Base-by-base conservation (phyloP, 1,139 yeast species). In the Suhomyces choctaworum region DNA sequence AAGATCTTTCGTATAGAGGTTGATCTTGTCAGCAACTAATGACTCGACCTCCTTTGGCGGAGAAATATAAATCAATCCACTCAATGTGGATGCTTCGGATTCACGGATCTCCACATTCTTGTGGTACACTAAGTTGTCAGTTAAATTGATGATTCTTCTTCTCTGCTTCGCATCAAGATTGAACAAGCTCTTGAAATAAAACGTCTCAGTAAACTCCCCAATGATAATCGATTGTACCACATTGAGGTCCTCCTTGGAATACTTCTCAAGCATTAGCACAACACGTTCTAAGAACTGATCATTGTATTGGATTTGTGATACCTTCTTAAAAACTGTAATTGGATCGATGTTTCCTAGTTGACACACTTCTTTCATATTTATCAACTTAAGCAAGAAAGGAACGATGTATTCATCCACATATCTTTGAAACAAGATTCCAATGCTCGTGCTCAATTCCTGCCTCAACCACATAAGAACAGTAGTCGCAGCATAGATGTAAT, bases 61-160 rank as follows among this genome's bases (percentile, higher is more conserved):
- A n/a, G 86, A 75, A 41, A 88, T 80, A 50, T 92, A 89, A 29
- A 92, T 76, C 45, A 92, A 76, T 7, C 95, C 92, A 1, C 96
- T 77, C 19, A 94, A 67, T 0, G 92, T 85, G 6, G 72, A 71
- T 0, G 95, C 80, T 1, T 94, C 89, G 4, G 80, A 68, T 38
- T 80, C 86, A 39, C 98, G 70, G 1, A 92, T 86, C 42, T 88
- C 95, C 13, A 84, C 71, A 62, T 58, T 78, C 73, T 76, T 73
- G 53, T 83, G 86, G 42, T 74, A 76, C 32, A 90, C 59, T 50
- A 78, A 64, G 3, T 65, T 58, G 21, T 74, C 70, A 2, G 85
- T 78, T 32, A 78, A 66, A 4, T 66, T 62, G 21, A 87, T 66
- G 15, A 92, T 64, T 25, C 59, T 51, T 10, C 53, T 51, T 37